phyloP scores from a whole-genome alignment of 2,329 filamentous ascomycete species.

The Neofusicoccum ribis region DNA sequence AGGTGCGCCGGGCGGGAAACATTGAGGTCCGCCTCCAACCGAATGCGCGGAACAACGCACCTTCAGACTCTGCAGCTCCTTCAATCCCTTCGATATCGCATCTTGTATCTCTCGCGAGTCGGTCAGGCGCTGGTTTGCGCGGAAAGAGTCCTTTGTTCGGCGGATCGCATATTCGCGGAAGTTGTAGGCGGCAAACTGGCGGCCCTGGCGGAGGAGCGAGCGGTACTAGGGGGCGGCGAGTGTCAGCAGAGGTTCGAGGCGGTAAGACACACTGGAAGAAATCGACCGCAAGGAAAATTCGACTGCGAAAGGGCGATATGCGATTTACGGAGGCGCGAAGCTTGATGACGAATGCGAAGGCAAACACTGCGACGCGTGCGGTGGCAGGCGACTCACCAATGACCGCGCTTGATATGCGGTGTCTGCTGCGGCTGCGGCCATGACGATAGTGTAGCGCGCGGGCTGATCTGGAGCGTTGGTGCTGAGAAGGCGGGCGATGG shows the following conservation, averaged over 20 bases:
- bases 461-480: background rate
- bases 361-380: background rate
- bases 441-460: background rate
- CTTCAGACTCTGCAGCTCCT: constrained; percentile 88
- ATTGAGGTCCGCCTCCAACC: too few species aligned
- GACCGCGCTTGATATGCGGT: constrained; percentile 42
- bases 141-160: constrained; percentile 86
- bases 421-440: constrained; percentile 34
- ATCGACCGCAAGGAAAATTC: background rate
- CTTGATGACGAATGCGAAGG: constrained; percentile 3
- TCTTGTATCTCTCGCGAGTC: constrained; percentile 82
- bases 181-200: constrained; percentile 91
- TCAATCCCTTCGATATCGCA: constrained; percentile 82
- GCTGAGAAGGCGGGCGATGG: background rate
- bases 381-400: constrained; percentile 33
- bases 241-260: background rate
- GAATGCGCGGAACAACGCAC: constrained; percentile 48
- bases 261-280: background rate
- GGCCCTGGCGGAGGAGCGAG: constrained; percentile 81
- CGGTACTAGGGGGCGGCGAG: constrained; percentile 67
- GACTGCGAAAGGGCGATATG: background rate
- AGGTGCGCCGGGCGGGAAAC: background rate
- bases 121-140: constrained; percentile 70
- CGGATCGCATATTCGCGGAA: constrained; percentile 96
- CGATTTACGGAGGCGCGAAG: background rate